Evolutionary conservation across 257 asterid genomes (phyloP).

Genomic region (Petunia axillaris): DNA sequence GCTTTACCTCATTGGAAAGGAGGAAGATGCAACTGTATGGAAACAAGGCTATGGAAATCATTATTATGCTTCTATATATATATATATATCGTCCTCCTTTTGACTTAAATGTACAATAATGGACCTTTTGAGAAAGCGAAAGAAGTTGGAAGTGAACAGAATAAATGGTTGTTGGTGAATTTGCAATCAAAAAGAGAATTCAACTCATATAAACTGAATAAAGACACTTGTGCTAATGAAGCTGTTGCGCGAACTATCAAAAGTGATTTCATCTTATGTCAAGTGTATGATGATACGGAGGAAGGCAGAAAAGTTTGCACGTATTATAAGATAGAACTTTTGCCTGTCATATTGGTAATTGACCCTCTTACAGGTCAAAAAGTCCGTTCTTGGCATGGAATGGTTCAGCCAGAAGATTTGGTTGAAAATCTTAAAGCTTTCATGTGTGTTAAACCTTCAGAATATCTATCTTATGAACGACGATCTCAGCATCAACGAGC

Average conservation of each 20-base stretch:
- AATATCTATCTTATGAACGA: not conserved
- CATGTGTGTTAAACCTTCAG: not conserved
- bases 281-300: not conserved
- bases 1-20: not conserved
- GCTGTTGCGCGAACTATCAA: not conserved
- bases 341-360: constrained; percentile 20
- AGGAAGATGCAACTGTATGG: not conserved
- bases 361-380: constrained; percentile 17
- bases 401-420: not conserved
- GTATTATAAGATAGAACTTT: not conserved
- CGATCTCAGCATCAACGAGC: not conserved
- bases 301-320: constrained; percentile 16
- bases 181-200: constrained; percentile 2
- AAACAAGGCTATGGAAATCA: not conserved
- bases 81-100: constrained; percentile 3
- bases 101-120: not conserved
- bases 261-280: constrained; percentile 5
- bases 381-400: not conserved
- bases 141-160: not conserved
- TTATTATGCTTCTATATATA: not conserved
- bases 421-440: not conserved
- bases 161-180: not conserved
- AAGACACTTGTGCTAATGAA: not conserved
- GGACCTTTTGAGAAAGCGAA: not conserved
- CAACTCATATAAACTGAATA: not conserved